phyloP scores from a whole-genome alignment of 495 filamentous ascomycete species.

The Podospora pseudopauciseta region DNA sequence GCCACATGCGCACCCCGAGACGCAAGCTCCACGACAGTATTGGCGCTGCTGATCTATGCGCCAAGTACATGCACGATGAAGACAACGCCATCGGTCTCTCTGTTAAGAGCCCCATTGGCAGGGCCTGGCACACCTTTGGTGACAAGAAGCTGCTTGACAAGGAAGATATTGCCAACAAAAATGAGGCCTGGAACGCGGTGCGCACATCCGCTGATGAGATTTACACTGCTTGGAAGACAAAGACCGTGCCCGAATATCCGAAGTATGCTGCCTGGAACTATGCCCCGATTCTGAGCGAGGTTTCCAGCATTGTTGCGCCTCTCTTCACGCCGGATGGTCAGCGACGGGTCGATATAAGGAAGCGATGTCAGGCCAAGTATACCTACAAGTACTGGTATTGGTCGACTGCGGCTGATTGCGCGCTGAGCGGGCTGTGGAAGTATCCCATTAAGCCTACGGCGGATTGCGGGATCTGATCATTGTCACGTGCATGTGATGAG shows the following conservation, averaged over 20 bases:
- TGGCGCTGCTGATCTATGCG: constrained; percentile 6
- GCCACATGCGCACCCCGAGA: constrained; percentile 23
- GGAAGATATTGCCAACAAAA: constrained; percentile 11
- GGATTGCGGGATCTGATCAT: neutral
- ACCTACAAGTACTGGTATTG: neutral
- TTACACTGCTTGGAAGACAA: constrained; percentile 9
- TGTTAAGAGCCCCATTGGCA: constrained; percentile 8
- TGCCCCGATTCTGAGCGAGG: neutral
- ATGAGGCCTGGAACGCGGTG: constrained; percentile 9
- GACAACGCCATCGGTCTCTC: constrained; percentile 20
- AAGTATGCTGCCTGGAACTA: neutral
- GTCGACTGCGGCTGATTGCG: neutral
- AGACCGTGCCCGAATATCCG: neutral
- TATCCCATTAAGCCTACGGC: constrained; percentile 1
- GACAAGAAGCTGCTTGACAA: constrained; percentile 18
- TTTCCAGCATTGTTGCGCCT: neutral
- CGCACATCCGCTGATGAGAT: constrained; percentile 21
- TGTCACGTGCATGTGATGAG: neutral
- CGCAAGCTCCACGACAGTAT: constrained; percentile 10
- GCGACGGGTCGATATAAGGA: neutral
- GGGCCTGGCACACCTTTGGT: constrained; percentile 18
- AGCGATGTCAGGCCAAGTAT: constrained; percentile 1
- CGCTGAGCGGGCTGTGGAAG: neutral
- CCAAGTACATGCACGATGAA: constrained; percentile 26
- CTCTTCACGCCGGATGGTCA: neutral